A percentile compares a stretch with the other conserved stretches of the same genome.
Evolutionary conservation across 1,284 basidiomycete species (phyloP).

Genomic region (Papiliotrema terrestris): DNA sequence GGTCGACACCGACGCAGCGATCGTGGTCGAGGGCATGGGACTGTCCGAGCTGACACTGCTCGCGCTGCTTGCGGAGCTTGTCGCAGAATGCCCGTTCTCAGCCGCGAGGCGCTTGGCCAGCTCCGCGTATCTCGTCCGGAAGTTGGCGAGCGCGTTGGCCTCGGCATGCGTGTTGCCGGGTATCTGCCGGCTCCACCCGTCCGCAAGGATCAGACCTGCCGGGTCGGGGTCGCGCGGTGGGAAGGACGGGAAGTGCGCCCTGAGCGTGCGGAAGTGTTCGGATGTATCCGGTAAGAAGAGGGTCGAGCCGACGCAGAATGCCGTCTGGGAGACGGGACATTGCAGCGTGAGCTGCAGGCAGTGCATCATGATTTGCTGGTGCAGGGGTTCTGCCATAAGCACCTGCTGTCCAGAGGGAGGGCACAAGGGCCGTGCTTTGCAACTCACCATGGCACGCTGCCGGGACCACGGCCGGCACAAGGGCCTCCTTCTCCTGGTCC

Average conservation of each 20-base stretch:
- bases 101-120: conserved; percentile 4
- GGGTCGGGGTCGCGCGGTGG: conserved; percentile 7
- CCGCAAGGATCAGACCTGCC: conserved; percentile 59
- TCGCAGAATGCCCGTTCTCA: not conserved
- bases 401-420: not conserved
- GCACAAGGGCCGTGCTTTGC: not conserved
- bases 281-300: conserved; percentile 57
- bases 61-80: too few species aligned
- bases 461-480: too few species aligned
- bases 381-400: conserved; percentile 32
- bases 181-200: conserved; percentile 88
- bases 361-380: conserved; percentile 41
- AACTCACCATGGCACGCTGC: not conserved
- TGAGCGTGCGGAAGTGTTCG: conserved; percentile 41
- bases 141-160: conserved; percentile 85
- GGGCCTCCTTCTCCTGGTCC: not conserved
- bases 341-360: conserved; percentile 44
- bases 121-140: conserved; percentile 51
- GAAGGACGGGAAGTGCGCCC: conserved; percentile 29
- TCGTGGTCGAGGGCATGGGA: too few species aligned
- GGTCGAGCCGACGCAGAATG: conserved; percentile 93
- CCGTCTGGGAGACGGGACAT: conserved; percentile 57
- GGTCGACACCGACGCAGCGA: too few species aligned
- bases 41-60: too few species aligned
- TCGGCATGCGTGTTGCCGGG: conserved; percentile 97